A percentile compares a stretch with the other conserved stretches of the same genome.
Evolutionary conservation across 177 flowering plant genomes (phyloP).

Genomic region (Vitis hybrid): DNA sequence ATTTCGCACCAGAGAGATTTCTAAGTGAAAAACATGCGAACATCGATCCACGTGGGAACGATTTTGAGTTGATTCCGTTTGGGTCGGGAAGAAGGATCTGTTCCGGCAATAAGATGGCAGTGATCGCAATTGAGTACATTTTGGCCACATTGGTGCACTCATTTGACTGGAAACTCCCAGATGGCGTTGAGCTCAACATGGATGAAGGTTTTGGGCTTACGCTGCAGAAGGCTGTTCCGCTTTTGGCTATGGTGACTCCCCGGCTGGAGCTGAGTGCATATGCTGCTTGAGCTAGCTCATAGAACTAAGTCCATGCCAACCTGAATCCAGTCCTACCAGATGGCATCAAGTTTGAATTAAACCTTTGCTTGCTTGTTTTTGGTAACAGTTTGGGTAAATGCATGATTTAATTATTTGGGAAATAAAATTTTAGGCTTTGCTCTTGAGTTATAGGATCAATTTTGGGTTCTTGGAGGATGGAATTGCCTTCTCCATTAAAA

Average conservation of each 20-base stretch:
- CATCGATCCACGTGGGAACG: conserved; percentile 44
- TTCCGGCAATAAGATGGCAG: conserved; percentile 45
- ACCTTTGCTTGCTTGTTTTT: too few relatives aligned
- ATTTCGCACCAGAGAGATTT: conserved; percentile 43
- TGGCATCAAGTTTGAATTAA: too few relatives aligned
- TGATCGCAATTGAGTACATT: conserved; percentile 38
- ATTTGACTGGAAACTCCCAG: conserved; percentile 44
- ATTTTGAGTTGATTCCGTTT: conserved; percentile 50
- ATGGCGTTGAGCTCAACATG: conserved; percentile 34
- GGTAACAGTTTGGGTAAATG: too few relatives aligned
- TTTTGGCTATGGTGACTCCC: conserved; percentile 26
- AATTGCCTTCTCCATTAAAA: too few relatives aligned
- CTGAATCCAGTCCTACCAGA: too few relatives aligned
- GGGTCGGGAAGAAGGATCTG: conserved; percentile 53
- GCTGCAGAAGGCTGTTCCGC: conserved; percentile 38
- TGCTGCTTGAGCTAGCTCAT: conserved; percentile 1
- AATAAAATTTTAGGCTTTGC: too few relatives aligned
- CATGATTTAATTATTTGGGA: too few relatives aligned
- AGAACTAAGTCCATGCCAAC: background rate
- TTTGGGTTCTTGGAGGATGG: too few relatives aligned
- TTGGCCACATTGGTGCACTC: conserved; percentile 45
- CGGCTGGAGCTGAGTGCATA: conserved; percentile 16
- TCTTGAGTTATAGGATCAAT: too few relatives aligned
- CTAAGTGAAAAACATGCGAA: conserved; percentile 19
- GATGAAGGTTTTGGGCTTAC: conserved; percentile 49